Percentiles rank a stretch among this genome's conserved stretches.
Evolutionary conservation across 768 basidiomycete genomes (phyloP).

Genomic region (Boletus tomentosulus): DNA sequence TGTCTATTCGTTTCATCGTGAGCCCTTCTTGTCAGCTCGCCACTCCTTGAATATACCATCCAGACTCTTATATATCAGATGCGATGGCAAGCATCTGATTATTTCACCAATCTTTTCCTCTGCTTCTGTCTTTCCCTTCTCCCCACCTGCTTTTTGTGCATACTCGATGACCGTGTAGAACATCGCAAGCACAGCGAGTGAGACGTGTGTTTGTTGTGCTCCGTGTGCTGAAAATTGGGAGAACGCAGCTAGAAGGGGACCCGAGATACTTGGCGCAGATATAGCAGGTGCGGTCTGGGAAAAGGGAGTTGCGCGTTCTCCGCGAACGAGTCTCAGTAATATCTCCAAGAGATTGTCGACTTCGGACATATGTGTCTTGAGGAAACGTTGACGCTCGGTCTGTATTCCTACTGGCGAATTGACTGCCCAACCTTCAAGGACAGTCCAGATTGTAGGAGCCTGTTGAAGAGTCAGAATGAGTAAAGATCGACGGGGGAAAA

Average conservation of each 20-base stretch:
- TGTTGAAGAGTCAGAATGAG: slow-evolving; percentile 29
- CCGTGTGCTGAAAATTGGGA: slow-evolving; percentile 76
- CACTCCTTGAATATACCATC: slow-evolving; percentile 96
- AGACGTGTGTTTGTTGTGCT: slow-evolving; percentile 90
- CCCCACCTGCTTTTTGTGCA: slow-evolving; percentile 65
- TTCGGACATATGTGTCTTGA: slow-evolving; percentile 82
- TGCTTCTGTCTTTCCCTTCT: slow-evolving; percentile 65
- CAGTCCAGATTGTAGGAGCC: slow-evolving; percentile 90
- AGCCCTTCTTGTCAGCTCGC: slow-evolving; percentile 77
- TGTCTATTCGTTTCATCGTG: slow-evolving; percentile 33
- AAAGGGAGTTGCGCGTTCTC: slow-evolving; percentile 74
- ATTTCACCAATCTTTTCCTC: slow-evolving; percentile 84
- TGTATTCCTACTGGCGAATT: slow-evolving; percentile 74
- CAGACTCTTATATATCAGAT: slow-evolving; percentile 84
- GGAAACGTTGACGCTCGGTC: slow-evolving; percentile 80
- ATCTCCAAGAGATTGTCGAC: slow-evolving; percentile 91
- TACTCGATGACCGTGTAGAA: slow-evolving; percentile 83
- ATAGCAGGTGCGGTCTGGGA: slow-evolving; percentile 59
- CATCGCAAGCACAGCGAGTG: slow-evolving; percentile 88
- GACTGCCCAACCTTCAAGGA: slow-evolving; percentile 86
- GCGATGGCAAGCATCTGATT: slow-evolving; percentile 81
- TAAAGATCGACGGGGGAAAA: background rate
- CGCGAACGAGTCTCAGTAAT: slow-evolving; percentile 84
- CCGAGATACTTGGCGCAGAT: slow-evolving; percentile 59
- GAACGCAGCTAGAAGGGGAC: slow-evolving; percentile 67